A percentile compares a stretch with the other conserved stretches of the same genome.
These are phyloP conservation scores for Talaromyces stipitatus DNA, from an alignment of 495 filamentous ascomycete genomes.

Conservation along the genomic window DNA sequence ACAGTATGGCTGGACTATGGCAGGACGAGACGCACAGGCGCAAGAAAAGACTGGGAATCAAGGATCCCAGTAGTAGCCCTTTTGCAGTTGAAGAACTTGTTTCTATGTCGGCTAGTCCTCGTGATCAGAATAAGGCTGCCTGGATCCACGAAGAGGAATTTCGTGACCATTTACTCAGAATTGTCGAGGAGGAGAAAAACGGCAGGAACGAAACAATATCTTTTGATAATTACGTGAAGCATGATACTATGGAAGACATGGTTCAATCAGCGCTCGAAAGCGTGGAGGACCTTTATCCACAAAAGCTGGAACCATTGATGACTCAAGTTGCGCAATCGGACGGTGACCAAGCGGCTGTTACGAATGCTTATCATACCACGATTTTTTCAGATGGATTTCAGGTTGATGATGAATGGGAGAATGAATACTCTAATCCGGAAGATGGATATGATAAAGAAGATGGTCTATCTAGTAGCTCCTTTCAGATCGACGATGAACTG, in stretches of 20 bases:
- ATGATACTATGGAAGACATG: slow-evolving; percentile 40
- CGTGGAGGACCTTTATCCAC: slow-evolving; percentile 75
- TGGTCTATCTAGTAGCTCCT: slow-evolving; percentile 8
- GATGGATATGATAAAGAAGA: not conserved
- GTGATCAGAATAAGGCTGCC: slow-evolving; percentile 56
- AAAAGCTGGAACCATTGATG: slow-evolving; percentile 40
- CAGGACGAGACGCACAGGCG: slow-evolving; percentile 79
- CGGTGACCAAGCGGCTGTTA: slow-evolving; percentile 10
- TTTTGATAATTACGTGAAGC: slow-evolving; percentile 58
- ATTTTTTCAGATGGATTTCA: slow-evolving; percentile 29
- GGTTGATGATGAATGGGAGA: slow-evolving; percentile 11
- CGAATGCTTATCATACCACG: slow-evolving; percentile 41
- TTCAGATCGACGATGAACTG: slow-evolving; percentile 15
- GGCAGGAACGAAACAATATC: slow-evolving; percentile 38
- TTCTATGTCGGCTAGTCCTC: slow-evolving; percentile 76
- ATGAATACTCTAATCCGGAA: slow-evolving; percentile 12
- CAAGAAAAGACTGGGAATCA: slow-evolving; percentile 57
- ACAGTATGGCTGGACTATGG: slow-evolving; percentile 93
- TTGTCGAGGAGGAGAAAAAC: slow-evolving; percentile 55
- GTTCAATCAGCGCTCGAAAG: slow-evolving; percentile 76
- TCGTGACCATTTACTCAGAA: slow-evolving; percentile 48
- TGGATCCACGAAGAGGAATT: slow-evolving; percentile 95
- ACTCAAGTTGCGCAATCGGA: slow-evolving; percentile 4
- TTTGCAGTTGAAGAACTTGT: slow-evolving; percentile 73
- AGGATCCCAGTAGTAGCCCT: slow-evolving; percentile 57